Percentiles rank a stretch among this genome's conserved stretches.
phyloP scores from a whole-genome alignment of 306 rosid species.

The Prinsepia uniflora region DNA sequence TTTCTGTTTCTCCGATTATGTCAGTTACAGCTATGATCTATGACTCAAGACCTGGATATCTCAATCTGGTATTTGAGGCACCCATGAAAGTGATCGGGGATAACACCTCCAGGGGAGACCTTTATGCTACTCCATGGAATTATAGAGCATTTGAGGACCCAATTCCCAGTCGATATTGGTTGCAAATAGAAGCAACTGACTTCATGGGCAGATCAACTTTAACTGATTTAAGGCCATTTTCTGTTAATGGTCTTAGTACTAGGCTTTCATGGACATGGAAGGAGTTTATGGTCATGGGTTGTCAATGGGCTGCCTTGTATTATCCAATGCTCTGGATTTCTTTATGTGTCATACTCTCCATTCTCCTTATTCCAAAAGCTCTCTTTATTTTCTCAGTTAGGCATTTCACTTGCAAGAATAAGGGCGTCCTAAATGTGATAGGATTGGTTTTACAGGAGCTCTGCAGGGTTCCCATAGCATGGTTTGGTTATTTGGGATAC shows the following conservation, averaged over 20 bases:
- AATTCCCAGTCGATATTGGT: constrained; percentile 75
- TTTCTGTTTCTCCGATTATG: constrained; percentile 57
- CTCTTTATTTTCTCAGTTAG: constrained; percentile 52
- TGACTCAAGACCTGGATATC: constrained; percentile 57
- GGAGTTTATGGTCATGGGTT: constrained; percentile 84
- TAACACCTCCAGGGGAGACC: constrained; percentile 56
- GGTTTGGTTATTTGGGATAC: constrained; percentile 73
- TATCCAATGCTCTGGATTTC: constrained; percentile 68
- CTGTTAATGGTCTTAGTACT: constrained; percentile 60
- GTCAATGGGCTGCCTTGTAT: constrained; percentile 77
- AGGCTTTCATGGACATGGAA: constrained; percentile 87
- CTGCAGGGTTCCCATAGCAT: constrained; percentile 47
- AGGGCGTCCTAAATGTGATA: constrained; percentile 45
- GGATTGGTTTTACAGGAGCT: constrained; percentile 76
- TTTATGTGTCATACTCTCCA: constrained; percentile 38
- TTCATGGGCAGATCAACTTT: constrained; percentile 50
- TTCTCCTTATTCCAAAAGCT: constrained; percentile 75
- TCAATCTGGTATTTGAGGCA: constrained; percentile 52
- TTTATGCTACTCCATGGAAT: constrained; percentile 81
- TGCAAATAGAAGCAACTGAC: constrained; percentile 83
- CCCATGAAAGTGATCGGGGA: constrained; percentile 47
- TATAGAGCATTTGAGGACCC: constrained; percentile 78
- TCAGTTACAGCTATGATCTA: constrained; percentile 69
- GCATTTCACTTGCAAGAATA: constrained; percentile 52
- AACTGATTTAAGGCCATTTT: constrained; percentile 82